Percentiles rank a stretch among this genome's conserved stretches.
phyloP scores from a whole-genome alignment of 2,329 filamentous ascomycete species.

The Akanthomyces lecanii region DNA sequence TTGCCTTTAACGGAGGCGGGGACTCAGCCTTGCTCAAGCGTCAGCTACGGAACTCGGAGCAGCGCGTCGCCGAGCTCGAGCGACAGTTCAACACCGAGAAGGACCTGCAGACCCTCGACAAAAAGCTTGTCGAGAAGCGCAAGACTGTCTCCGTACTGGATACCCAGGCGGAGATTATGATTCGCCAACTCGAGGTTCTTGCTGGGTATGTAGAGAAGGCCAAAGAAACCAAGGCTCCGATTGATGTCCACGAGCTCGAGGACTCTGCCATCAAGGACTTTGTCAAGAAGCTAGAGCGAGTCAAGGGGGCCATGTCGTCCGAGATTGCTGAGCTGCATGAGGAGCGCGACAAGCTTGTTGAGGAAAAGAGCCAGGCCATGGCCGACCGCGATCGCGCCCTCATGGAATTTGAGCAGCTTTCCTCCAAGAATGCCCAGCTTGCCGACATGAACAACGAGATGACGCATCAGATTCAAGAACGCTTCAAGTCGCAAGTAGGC shows the following conservation, averaged over 20 bases:
- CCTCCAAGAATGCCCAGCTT: constrained; percentile 89
- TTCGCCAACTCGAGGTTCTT: constrained; percentile 84
- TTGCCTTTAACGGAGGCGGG: constrained; percentile 59
- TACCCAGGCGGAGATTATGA: constrained; percentile 91
- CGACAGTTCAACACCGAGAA: constrained; percentile 66
- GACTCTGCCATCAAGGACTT: constrained; percentile 89
- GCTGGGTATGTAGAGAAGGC: constrained; percentile 83
- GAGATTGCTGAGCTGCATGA: constrained; percentile 57
- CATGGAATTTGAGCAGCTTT: constrained; percentile 92
- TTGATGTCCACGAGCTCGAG: constrained; percentile 79
- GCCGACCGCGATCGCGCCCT: constrained; percentile 89
- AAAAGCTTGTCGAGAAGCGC: constrained; percentile 84
- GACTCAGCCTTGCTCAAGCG: constrained; percentile 65
- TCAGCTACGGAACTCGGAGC: constrained; percentile 76
- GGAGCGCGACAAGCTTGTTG: constrained; percentile 75
- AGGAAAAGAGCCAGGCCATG: constrained; percentile 78
- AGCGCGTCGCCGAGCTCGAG: constrained; percentile 81
- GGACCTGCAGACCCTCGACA: constrained; percentile 72
- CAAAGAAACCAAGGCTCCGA: constrained; percentile 73
- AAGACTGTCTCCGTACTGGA: constrained; percentile 94
- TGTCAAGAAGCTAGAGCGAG: constrained; percentile 65
- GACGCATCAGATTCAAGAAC: constrained; percentile 87
- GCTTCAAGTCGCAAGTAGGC: constrained; percentile 73
- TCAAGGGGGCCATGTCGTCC: constrained; percentile 56
- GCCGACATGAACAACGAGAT: constrained; percentile 94